Evolutionary conservation across 2,329 filamentous ascomycete species (phyloP), one percentile per base, ranked within the genome.

Genomic region (Paraphaeosphaeria sporulosa): DNA sequence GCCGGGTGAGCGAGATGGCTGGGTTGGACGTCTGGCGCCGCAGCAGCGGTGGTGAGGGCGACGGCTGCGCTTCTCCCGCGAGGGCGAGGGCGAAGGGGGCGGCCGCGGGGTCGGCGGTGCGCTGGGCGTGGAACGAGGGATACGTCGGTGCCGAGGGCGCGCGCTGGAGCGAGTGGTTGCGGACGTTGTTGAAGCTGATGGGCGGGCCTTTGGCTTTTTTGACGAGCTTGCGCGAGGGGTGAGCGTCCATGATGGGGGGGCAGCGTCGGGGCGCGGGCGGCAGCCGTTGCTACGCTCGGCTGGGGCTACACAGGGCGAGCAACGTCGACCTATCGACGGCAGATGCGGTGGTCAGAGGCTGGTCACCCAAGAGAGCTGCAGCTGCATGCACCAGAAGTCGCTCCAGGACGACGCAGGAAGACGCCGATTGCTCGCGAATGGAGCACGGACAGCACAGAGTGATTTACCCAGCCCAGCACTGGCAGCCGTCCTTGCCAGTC

Each of bases 131-230:
- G 65, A 66, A 71, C 49, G 60, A 62, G 21, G 70, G 70, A 58
- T 71, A 71, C 17, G 64, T 68, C n/a, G 71, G 71, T 40, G 69
- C 69, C 7, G 68, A 70, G 36, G 71, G 71, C 15, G 68, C 59
- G 19, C 71, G 58, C 23, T 62, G 57, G 44, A 73, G 69, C 13
- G 61, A 38, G 38, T 50, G 38, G 17, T 55, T 47, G n/a, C 56
- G 40, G 8, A 19, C 32, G 25, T 44, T 43, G 58, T 60, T 66
- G 61, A 67, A 68, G 46, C 65, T 60, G 30, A 66, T 52, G 52
- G 66, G 64, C 46, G 70, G 71, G 63, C 64, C 51, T 62, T 71
- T 68, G 23, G 36, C 19, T 40, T 64, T 61, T n/a, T 40, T 40
- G 38, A 17, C 38, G 55, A 25, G 30, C 51, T 30, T 53, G 47